Conservation (phyloP, 805 yeast species). For the Nakazawaea molendinolei region DNA sequence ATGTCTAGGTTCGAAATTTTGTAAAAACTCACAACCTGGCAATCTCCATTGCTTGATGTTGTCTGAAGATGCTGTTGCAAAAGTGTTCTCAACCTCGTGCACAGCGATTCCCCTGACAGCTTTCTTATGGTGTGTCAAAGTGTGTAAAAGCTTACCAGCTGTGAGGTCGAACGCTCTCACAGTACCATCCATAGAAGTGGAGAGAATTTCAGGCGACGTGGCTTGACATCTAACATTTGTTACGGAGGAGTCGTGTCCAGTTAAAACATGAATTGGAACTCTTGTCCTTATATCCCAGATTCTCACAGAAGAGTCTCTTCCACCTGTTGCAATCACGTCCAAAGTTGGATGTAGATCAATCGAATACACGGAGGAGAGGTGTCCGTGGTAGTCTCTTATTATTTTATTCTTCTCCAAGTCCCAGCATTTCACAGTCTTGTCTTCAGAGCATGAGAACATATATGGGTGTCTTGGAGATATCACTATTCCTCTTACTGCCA, state of each 20-base stretch:
- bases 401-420: conserved; percentile 83
- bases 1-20: conserved; percentile 38
- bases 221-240: conserved; percentile 61
- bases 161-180: conserved; percentile 86
- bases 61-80: conserved; percentile 76
- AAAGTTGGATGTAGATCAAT: conserved; percentile 83
- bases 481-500: conserved; percentile 76
- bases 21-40: conserved; percentile 64
- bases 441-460: conserved; percentile 88
- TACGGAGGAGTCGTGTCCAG: conserved; percentile 78
- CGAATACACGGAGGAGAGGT: conserved; percentile 81
- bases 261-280: conserved; percentile 62
- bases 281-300: conserved; percentile 93
- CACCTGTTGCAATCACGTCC: conserved; percentile 79
- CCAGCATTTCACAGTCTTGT: conserved; percentile 91
- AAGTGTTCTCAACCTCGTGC: conserved; percentile 65
- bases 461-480: conserved; percentile 78
- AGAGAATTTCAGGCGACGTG: conserved; percentile 78
- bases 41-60: conserved; percentile 80
- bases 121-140: conserved; percentile 80
- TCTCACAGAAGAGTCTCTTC: conserved; percentile 78
- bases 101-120: conserved; percentile 67
- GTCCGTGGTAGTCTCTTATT: conserved; percentile 89
- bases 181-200: conserved; percentile 81
- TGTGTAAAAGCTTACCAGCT: conserved; percentile 64